phyloP scores from a whole-genome alignment of 306 rosid species.

The Parietaria judaica region DNA sequence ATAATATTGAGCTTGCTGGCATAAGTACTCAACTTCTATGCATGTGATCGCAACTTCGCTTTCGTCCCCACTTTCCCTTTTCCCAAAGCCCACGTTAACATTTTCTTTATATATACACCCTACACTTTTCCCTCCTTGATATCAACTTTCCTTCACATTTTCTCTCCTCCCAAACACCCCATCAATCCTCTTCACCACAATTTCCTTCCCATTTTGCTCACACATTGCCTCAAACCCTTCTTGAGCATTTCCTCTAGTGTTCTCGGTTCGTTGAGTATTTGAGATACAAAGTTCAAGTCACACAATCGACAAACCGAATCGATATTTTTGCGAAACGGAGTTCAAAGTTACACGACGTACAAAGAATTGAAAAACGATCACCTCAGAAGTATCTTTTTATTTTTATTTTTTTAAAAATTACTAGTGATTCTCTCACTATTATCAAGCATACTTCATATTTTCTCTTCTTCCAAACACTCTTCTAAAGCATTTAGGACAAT shows the following conservation, averaged over 20 bases:
- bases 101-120: constrained; percentile 17
- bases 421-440: background rate
- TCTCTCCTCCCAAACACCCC: constrained; percentile 1
- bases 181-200: background rate
- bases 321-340: too few relatives aligned
- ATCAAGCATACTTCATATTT: too few relatives aligned
- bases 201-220: background rate
- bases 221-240: too few relatives aligned
- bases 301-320: too few relatives aligned
- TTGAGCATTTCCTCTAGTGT: too few relatives aligned
- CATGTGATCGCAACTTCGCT: constrained; percentile 41
- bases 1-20: constrained; percentile 22
- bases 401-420: background rate
- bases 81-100: constrained; percentile 18
- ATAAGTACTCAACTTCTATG: constrained; percentile 64
- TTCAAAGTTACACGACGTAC: background rate
- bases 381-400: background rate
- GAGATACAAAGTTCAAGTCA: too few relatives aligned
- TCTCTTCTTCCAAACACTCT: too few relatives aligned
- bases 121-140: background rate
- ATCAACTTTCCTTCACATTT: constrained; percentile 8
- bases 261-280: too few relatives aligned
- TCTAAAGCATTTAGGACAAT: constrained; percentile 13
- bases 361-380: background rate
- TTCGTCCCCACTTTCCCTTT: constrained; percentile 26